A percentile compares a stretch with the other conserved stretches of the same genome.
phyloP scores from a whole-genome alignment of 768 basidiomycete species.

The Lactarius sp. region DNA sequence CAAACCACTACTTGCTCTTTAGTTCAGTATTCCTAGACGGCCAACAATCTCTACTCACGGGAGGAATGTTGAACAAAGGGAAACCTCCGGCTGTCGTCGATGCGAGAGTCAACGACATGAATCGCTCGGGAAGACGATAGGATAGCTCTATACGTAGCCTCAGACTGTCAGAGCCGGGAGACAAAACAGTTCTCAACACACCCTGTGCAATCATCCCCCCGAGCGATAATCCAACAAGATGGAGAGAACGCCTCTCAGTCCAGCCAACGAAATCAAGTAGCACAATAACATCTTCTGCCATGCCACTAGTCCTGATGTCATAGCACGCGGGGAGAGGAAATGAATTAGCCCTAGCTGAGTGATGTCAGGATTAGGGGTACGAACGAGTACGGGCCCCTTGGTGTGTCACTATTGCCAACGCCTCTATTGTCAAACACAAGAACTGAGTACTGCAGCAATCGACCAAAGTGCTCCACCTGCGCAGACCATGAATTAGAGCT shows the following conservation, averaged over 20 bases:
- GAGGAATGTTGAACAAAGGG: conserved; percentile 55
- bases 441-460: conserved; percentile 48
- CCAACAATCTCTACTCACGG: conserved; percentile 39
- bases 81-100: conserved; percentile 68
- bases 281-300: conserved; percentile 70
- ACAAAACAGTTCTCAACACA: conserved; percentile 27
- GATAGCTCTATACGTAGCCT: conserved; percentile 53
- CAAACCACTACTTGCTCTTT: conserved; percentile 23
- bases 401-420: conserved; percentile 68
- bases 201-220: conserved; percentile 87
- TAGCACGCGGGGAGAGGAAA: not conserved
- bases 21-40: not conserved
- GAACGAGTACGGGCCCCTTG: conserved; percentile 73
- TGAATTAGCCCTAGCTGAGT: not conserved
- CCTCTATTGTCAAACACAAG: conserved; percentile 85
- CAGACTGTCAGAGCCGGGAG: not conserved
- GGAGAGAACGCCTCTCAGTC: conserved; percentile 55
- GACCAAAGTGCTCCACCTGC: conserved; percentile 62
- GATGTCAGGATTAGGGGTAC: conserved; percentile 26
- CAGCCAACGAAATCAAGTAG: conserved; percentile 70
- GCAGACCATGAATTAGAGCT: conserved; percentile 57
- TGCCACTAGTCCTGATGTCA: conserved; percentile 53
- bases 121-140: conserved; percentile 56
- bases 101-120: conserved; percentile 57
- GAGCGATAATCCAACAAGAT: conserved; percentile 70